Conservation (phyloP, 1,139 yeast genomes). For the Magnusiomyces ingens region DNA sequence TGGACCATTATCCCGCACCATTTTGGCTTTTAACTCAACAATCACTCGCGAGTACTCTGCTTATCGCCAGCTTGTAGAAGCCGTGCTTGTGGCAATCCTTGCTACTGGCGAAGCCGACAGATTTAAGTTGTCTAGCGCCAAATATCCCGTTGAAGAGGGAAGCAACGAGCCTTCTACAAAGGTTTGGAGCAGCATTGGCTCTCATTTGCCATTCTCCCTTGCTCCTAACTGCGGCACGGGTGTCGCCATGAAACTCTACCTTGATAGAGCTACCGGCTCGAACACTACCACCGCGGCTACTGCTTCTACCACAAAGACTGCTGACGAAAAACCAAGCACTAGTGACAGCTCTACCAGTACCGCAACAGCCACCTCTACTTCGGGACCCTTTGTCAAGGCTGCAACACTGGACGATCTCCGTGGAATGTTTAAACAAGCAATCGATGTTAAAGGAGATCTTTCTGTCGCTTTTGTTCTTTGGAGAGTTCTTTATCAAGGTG, state of each 20-base stretch:
- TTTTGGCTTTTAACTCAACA: constrained; percentile 62
- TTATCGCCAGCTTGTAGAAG: constrained; percentile 51
- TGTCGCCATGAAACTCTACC: constrained; percentile 34
- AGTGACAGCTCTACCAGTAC: constrained; percentile 4
- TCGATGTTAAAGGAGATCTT: constrained; percentile 38
- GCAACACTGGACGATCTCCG: constrained; percentile 16
- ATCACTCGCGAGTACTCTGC: constrained; percentile 47
- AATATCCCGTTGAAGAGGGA: not conserved
- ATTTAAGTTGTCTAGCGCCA: constrained; percentile 27
- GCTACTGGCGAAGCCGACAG: constrained; percentile 48
- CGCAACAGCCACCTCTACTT: constrained; percentile 15
- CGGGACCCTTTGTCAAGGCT: constrained; percentile 18
- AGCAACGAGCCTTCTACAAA: constrained; percentile 9
- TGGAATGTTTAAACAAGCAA: constrained; percentile 28
- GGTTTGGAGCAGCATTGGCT: constrained; percentile 54
- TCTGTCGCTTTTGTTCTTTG: constrained; percentile 40
- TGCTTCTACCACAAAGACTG: constrained; percentile 9
- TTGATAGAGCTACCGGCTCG: constrained; percentile 28
- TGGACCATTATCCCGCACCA: constrained; percentile 63
- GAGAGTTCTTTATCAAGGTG: constrained; percentile 27
- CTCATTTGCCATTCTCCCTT: constrained; percentile 55
- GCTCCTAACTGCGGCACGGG: constrained; percentile 40
- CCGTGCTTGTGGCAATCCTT: constrained; percentile 46
- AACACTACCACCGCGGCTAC: constrained; percentile 19
- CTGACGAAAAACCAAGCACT: constrained; percentile 10